Evolutionary conservation across 169 alveolate species (phyloP), one percentile per base, ranked within the genome.

Genomic region (Plasmodium vivax): DNA sequence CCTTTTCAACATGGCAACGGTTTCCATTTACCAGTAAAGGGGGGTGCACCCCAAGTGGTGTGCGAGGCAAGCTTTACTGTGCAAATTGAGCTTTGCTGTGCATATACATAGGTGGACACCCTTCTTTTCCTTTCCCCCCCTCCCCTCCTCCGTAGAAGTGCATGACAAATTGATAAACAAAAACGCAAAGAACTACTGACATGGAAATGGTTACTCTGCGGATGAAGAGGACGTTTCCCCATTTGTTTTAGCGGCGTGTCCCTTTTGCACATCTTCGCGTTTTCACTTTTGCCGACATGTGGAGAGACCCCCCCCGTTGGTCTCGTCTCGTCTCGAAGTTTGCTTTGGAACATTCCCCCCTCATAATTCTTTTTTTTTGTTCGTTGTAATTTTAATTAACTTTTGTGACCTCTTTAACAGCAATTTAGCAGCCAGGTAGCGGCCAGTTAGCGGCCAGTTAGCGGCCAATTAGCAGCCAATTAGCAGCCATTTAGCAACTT

Each of bases 91-190:
- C 62, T 68, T 6, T 19, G 77, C 8, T 27, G 83, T 88, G 36
- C 77, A 80, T 23, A 88, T 58, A 62, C 43, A 56, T 36, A 72
- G 62, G 32, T 88, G 9, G 72, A 74, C 62, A 75, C 45, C 47
- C 58, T 27, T 85, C 30, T 83, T n/a, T 19, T 38, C 32, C 51
- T 47, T 85, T 7, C 34, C 14, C 36, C n/a, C 14, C 27, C 45
- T 36, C 41, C 0, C 38, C 73, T 58, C 4, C 38, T 84, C 45
- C 80, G 19, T 72, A 90, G 94, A 90, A n/a, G 90, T 90, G 30
- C 94, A 90, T 38, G 94, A 90, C 72, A 90, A 54, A 62, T 68
- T 90, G 58, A 90, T 90, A 90, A 62, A 19, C 83, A 90, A 90
- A 41, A 81, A 90, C 72, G n/a, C 80, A 58, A 19, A 30, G 19